Base-by-base conservation (phyloP, 345 rosid genomes). In the Pugionium cornutum region DNA sequence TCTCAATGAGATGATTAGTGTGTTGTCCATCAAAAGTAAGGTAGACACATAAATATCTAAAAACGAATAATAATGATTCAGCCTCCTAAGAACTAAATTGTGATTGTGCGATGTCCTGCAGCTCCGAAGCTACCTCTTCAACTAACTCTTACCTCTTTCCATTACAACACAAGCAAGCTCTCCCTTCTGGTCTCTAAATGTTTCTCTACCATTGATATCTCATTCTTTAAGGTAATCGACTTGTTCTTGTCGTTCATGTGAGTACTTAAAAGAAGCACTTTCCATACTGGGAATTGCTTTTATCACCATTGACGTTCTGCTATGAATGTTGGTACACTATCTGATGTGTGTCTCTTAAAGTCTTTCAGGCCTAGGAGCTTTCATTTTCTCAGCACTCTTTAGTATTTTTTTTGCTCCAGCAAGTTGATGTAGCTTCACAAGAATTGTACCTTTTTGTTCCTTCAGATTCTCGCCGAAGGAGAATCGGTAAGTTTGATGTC, bases 151-250 rank as follows among this genome's bases (percentile, higher is more conserved):
- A 18, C 55, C 86, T 75, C 53, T 77, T 58, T 58, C 83, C 54
- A 69, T 70, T 74, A 78, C 77, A 57, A 58, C 77, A 43, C 44
- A 79, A 18, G 18, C 57, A 74, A 75, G 55, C 47, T 85, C 81
- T 53, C 66, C 37, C 73, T 83, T 82, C 9, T 82, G 87, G 85
- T 58, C 66, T 81, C 87, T 66, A 83, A 58, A 66, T 86, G 75
- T 53, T 73, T 80, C 73, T 78, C 78, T 30, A 83, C 79, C 68
- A 76, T 67, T 65, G 74, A 54, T 62, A 80, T 68, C 78, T 84
- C 84, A 48, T 70, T 80, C 75, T 66, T 70, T 29, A 78, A 73
- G 53, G 72, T 58, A 54, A 11, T 71, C 69, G 66, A 37, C 72
- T 56, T 26, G 51, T 54, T 68, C 62, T 7, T 41, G 39, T 40